Evolutionary conservation across 345 rosid genomes (phyloP), one percentile per base, ranked within the genome.

Genomic region (Moringa oleifera): DNA sequence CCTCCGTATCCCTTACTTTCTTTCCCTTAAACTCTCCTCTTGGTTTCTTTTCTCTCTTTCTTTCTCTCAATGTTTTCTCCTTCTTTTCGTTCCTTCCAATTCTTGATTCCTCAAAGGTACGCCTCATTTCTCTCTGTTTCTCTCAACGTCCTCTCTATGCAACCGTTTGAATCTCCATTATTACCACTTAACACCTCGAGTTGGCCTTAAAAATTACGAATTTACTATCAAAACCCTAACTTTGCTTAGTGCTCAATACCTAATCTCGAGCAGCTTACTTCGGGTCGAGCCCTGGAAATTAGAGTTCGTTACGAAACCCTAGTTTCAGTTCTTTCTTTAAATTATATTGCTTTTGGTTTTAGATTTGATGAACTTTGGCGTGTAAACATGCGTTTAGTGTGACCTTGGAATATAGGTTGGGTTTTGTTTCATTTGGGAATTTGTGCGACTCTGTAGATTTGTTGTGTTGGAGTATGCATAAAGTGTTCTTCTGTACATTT

Each of bases 201-300:
- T 16, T 71, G 59, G 0, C 45, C 17, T 58, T 59, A 33, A 5
- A 11, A 56, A 67, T 75, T 68, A 61, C 78, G 68, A 65, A 70
- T 73, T 74, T 73, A 63, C 73, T 71, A 72, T 73, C 73, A 69
- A 79, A 86, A 81, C 87, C 49, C 84, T 77, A 79, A 73, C 59
- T 69, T 53, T 12, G 31, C 41, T 68, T 45, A 28, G 31, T 12
- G 28, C 37, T 67, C 37, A 37, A 36, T 33, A 53, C 46, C 61
- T 22, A 61, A 55, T 57, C 63, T 54, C 11, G 18, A 58, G 61
- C 65, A n/a, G 57, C 25, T 25, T 28, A 1, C 31, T 57, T 11
- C 12, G 47, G 25, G 47, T 41, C 47, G 6, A 16, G 12, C 12
- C 47, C 47, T 41, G 47, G 13, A 16, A 41, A 41, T 41, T 11